Evolutionary conservation across 306 rosid species (phyloP).

Genomic region (Cucumis hystrix): DNA sequence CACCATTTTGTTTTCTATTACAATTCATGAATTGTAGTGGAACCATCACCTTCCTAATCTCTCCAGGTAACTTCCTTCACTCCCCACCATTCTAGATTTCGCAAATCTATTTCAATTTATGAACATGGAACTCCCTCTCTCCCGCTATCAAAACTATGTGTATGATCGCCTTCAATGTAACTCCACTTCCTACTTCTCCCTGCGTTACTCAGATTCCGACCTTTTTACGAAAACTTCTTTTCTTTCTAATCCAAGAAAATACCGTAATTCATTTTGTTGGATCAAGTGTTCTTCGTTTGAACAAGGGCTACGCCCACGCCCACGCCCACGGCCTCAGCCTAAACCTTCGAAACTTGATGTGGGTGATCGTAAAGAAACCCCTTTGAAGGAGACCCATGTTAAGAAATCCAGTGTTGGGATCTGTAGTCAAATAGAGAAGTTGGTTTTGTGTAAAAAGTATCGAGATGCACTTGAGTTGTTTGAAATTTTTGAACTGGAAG

Average conservation of each 20-base stretch:
- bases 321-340: slow-evolving; percentile 27
- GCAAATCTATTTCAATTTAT: background rate
- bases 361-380: slow-evolving; percentile 13
- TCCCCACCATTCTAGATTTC: background rate
- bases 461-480: slow-evolving; percentile 70
- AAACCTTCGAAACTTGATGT: slow-evolving; percentile 20
- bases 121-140: slow-evolving; percentile 48
- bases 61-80: background rate
- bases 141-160: slow-evolving; percentile 19
- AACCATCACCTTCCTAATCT: background rate
- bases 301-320: slow-evolving; percentile 22
- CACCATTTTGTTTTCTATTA: background rate
- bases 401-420: slow-evolving; percentile 30
- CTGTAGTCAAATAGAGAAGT: slow-evolving; percentile 59
- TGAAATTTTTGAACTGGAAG: slow-evolving; percentile 54
- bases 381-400: slow-evolving; percentile 16
- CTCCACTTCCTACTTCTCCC: slow-evolving; percentile 8
- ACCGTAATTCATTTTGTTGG: slow-evolving; percentile 21
- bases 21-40: background rate
- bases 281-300: slow-evolving; percentile 38
- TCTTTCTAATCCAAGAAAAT: slow-evolving; percentile 17
- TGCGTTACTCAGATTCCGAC: slow-evolving; percentile 14
- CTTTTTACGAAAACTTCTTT: slow-evolving; percentile 5
- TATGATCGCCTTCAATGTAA: slow-evolving; percentile 15
- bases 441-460: slow-evolving; percentile 37